Base-by-base conservation (phyloP, 1,284 basidiomycete genomes). In the Termitomyces sp. region DNA sequence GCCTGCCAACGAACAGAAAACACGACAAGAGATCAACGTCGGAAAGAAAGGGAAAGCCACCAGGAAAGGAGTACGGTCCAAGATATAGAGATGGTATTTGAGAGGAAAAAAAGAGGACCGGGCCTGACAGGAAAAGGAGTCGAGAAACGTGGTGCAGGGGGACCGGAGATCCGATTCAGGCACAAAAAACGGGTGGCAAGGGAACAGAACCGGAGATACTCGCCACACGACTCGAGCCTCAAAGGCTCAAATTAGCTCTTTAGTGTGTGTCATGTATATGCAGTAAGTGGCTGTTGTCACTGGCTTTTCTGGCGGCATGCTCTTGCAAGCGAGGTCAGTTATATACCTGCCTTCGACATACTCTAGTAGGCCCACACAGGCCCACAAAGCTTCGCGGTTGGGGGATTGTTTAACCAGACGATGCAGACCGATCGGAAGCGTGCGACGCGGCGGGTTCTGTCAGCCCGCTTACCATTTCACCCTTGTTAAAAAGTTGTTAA, bases 161-260 rank as follows among this genome's bases (percentile, higher is more conserved):
- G 50, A 44, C 57, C 52, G 44, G 42, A 65, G 68, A 68, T 69
- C 64, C 56, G 66, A 70, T 70, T 64, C 65, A 70, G 68, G 69
- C 62, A 69, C 68, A 15, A 40, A 46, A 40, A 45, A 53, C 52
- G 58, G 61, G 59, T 65, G 62, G 61, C 63, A 65, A 67, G 62
- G 63, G 36, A 62, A 64, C 62, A 46, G 40, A 56, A 44, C 53
- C 50, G 51, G 42, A 17, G 52, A 45, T 39, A 34, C 46, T 55
- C 50, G 50, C 47, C 54, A 53, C 51, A 51, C 30, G n/a, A 7
- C 40, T 48, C 36, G 43, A 47, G 43, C 30, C 33, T 28, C 21
- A 40, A 49, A 48, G 3, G 26, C 17, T 55, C 38, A 19, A 46
- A 48, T 54, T 48, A 41, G 56, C 33, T 26, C n/a, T 24, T 41